Evolutionary conservation across 1,284 basidiomycete genomes (phyloP), one percentile per base, ranked within the genome.

Genomic region (Leccinum subfulvum): DNA sequence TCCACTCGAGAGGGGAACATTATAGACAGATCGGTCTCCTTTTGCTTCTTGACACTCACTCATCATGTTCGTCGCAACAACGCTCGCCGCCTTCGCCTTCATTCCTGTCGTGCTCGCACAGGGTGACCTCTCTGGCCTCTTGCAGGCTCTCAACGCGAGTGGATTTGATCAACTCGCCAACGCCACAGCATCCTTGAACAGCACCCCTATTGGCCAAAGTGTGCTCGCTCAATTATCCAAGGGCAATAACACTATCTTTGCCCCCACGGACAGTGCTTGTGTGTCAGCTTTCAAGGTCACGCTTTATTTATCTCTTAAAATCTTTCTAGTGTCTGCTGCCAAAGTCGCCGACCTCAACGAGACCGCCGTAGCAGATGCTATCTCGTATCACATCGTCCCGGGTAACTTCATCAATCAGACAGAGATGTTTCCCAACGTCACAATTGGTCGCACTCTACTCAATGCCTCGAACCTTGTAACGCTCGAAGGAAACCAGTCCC

Each of bases 301-400:
- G 64, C 7, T 18, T 62, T 28, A 8, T 10, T 30, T 35, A 18
- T 28, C 18, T 55, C 62, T 65, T 51, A 63, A 37, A 28, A 13
- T 44, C 0, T 54, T 28, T 58, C 11, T 9, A 72, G 63, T 64
- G 44, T 65, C 60, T 4, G 1, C 58, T 3, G 64, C 74, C 39
- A 3, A 57, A 33, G 9, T 47, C 64, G 72, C 21, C 18, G 54
- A 11, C 21, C 30, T 56, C 75, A 77, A 83, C 65, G 61, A 71
- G 4, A 76, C 75, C 3, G 62, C 73, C 14, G 67, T 87, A 14
- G 74, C 81, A 39, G 73, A 82, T 60, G 75, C 85, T 56, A 70
- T 90, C 58, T 76, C 84, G 5, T 91, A 90, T 76, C 89, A 90
- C 71, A 74, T 89, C 61, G 77, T 89, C 18, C 78, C 80, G 57